Base-by-base conservation (phyloP, 2,329 filamentous ascomycete genomes). In the Xylaria sp. region DNA sequence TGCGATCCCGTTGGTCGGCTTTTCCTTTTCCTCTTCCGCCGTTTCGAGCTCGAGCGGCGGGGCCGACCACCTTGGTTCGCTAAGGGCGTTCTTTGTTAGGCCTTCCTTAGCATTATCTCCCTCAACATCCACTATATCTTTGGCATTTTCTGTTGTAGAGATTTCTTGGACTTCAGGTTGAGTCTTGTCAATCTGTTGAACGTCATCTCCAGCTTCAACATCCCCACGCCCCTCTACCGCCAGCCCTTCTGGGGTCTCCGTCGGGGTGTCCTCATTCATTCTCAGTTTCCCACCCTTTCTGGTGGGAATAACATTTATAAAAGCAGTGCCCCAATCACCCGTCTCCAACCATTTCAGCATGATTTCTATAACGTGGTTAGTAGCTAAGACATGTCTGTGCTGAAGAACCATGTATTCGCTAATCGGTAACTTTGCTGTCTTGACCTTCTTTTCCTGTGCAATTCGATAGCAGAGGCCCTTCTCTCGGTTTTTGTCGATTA, bases 281-380 rank as follows among this genome's bases (percentile, higher is more conserved):
- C 84, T 92, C 72, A 97, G 76, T 61, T 85, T 86, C 0, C 91
- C 93, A 0, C 93, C 93, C 79, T 99, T 99, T 69, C 96, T 85
- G 80, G 93, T 94, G 0, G 96, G 96, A 72, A 99, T 94, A 3
- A 96, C 93, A 57, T 88, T 85, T 80, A 94, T 81, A 77, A 99
- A 99, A 0, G 96, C 94, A 75, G 92, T 84, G 1, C 91, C 94
- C 96, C 96, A 99, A 77, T 98, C 92, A 1, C 92, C 92, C 55
- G 88, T 88, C 79, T 97, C 93, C 61, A 99, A 80, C 94, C 94
- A 99, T 71, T 89, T 90, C 51, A 97, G 81, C 93, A 99, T 97
- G 69, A 99, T 98, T 80, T 98, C 95, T 53, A 96, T 88, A 1
- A 99, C 96, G 76, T 99, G 96, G 76, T 98, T 99, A 7, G 95